Evolutionary conservation across 1,139 yeast species (phyloP).

Genomic region (Pichia terricola): DNA sequence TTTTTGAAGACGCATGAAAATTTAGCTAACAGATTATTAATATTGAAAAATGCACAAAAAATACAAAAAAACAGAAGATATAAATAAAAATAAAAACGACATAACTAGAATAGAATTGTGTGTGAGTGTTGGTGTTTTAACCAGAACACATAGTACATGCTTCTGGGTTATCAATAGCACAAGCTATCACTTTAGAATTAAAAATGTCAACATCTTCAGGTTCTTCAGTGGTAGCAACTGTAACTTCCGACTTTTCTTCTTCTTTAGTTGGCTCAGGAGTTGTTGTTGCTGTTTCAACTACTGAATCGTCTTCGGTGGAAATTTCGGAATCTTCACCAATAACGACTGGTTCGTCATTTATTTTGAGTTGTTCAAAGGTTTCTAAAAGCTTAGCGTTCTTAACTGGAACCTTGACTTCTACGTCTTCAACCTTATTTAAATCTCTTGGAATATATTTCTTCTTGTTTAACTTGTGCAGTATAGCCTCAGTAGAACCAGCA

Average conservation of each 20-base stretch:
- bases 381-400: constrained; percentile 26
- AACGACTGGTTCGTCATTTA: constrained; percentile 18
- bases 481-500: constrained; percentile 46
- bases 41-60: neutral
- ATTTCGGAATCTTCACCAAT: constrained; percentile 7
- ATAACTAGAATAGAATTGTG: neutral
- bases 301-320: neutral
- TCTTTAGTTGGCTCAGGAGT: constrained; percentile 1
- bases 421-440: constrained; percentile 25
- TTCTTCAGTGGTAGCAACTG: constrained; percentile 18
- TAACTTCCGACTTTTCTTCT: neutral
- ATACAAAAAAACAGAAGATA: neutral
- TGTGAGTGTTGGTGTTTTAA: constrained; percentile 25
- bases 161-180: constrained; percentile 95
- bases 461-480: constrained; percentile 39
- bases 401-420: constrained; percentile 25
- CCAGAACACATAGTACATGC: constrained; percentile 99
- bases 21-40: too few relatives aligned
- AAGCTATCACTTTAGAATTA: constrained; percentile 89
- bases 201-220: constrained; percentile 52
- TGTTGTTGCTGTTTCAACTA: neutral
- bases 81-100: neutral
- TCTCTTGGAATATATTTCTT: constrained; percentile 23
- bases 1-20: too few relatives aligned
- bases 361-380: constrained; percentile 16